These are phyloP conservation scores for Talaromyces sp. DNA, from an alignment of 2,329 filamentous ascomycete species.

Conservation along the genomic window DNA sequence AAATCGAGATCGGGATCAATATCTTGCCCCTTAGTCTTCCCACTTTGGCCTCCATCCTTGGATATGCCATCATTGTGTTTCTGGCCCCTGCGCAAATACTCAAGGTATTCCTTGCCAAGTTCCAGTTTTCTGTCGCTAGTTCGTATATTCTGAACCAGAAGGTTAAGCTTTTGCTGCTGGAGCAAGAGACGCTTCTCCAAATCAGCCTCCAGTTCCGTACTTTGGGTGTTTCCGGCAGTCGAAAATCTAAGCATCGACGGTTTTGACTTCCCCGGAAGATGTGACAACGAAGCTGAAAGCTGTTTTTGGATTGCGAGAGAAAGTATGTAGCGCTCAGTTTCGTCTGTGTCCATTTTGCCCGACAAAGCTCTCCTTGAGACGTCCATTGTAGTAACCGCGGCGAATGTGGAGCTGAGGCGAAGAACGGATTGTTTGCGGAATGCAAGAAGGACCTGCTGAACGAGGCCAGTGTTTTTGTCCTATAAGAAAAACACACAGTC, in stretches of 20 bases:
- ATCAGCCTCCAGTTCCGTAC: conserved; percentile 29
- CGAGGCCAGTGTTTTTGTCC: conserved; percentile 68
- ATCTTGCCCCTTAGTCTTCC: conserved; percentile 10
- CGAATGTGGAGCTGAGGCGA: conserved; percentile 67
- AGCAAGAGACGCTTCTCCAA: conserved; percentile 40
- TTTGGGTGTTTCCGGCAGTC: conserved; percentile 23
- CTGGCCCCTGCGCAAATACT: conserved; percentile 45
- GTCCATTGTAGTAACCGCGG: conserved; percentile 52
- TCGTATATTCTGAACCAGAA: conserved; percentile 47
- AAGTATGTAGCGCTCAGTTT: conserved; percentile 31
- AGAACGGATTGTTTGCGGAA: conserved; percentile 73
- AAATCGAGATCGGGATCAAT: conserved; percentile 23
- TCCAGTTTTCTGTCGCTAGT: conserved; percentile 52
- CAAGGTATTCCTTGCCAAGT: conserved; percentile 55
- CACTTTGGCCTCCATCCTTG: conserved; percentile 13
- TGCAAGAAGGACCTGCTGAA: conserved; percentile 62
- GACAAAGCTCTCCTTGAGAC: conserved; percentile 31
- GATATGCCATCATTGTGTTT: conserved; percentile 24
- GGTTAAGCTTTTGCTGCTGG: conserved; percentile 47
- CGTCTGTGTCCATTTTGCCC: conserved; percentile 18
- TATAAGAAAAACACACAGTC: conserved; percentile 20
- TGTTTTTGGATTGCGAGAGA: conserved; percentile 47
- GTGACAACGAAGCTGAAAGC: conserved; percentile 48
- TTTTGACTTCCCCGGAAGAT: conserved; percentile 29
- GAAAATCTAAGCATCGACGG: conserved; percentile 52